Evolutionary conservation across 1,284 basidiomycete species (phyloP), one percentile per base, ranked within the genome.

Genomic region (Athelia psychrophila): DNA sequence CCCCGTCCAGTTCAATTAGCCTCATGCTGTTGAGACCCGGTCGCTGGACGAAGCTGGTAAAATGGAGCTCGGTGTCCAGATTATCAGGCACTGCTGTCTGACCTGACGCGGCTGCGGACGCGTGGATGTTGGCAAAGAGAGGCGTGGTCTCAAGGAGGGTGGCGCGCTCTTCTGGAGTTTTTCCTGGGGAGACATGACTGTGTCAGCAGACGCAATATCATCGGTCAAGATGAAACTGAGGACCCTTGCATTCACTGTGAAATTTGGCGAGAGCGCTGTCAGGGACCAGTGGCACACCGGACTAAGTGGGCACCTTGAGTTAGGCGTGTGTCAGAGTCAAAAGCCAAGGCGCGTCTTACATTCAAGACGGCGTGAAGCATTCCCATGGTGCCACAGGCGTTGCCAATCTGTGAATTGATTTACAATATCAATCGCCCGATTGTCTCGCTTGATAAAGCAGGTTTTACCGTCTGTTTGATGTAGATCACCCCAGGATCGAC

Each of bases 301-400:
- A 79, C 88, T 90, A 45, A 32, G 30, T n/a, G 32, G 20, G 10
- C 12, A 1, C 5, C 18, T 19, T 18, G n/a, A n/a, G n/a, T n/a
- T n/a, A n/a, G n/a, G n/a, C n/a, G n/a, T n/a, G n/a, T n/a, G n/a
- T n/a, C n/a, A n/a, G n/a, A n/a, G n/a, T n/a, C n/a, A n/a, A n/a
- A n/a, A n/a, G n/a, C n/a, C n/a, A n/a, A n/a, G 5, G 18, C 9
- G 44, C 20, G 3, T 65, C 81, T 58, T 55, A 88, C 86, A 60
- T 93, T 93, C n/a, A 79, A 79, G 44, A 93, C 64, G 3, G 90
- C 83, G 63, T 96, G 93, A 13, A 96, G 73, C 8, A 96, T 73
- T 0, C 86, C 93, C 61, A 95, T 94, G 0, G 93, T 94, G 2
- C 93, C 93, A 61, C 93, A 95, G 0, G 93, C 93, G 63, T 95